Evolutionary conservation across 208 protist species (phyloP).

Genomic region (Trypanosoma rangeli): DNA sequence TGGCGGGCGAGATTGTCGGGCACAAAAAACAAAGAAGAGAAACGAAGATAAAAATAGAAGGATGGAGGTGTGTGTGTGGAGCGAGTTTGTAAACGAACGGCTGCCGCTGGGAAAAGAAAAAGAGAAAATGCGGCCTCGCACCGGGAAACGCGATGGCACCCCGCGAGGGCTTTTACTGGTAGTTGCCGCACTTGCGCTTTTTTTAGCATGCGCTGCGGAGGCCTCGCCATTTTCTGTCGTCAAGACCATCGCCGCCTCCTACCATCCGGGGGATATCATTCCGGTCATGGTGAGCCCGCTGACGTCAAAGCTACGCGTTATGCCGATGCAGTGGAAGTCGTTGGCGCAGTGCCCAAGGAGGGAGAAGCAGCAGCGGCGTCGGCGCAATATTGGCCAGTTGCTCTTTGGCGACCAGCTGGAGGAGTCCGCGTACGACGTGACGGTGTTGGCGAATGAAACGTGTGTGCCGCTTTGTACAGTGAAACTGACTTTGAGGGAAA

Average conservation of each 20-base stretch:
- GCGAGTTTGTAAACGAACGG: too few relatives aligned
- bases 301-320: conserved; percentile 74
- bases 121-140: neutral
- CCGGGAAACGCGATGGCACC: neutral
- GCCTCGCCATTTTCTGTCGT: conserved; percentile 10
- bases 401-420: conserved; percentile 89
- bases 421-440: conserved; percentile 66
- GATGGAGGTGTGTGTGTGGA: too few relatives aligned
- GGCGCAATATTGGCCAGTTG: conserved; percentile 79
- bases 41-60: too few relatives aligned
- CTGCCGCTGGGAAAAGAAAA: neutral
- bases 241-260: conserved; percentile 26
- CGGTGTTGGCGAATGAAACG: conserved; percentile 15
- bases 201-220: neutral
- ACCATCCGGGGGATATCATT: conserved; percentile 26
- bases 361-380: conserved; percentile 1
- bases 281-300: conserved; percentile 73
- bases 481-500: neutral
- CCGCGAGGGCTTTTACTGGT: neutral
- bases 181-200: neutral
- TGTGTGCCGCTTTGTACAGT: conserved; percentile 29
- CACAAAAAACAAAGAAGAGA: conserved; percentile 12
- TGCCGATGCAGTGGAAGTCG: conserved; percentile 90
- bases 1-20: neutral
- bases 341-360: conserved; percentile 69